Evolutionary conservation across 768 basidiomycete genomes (phyloP).

Genomic region (Dentipellis sp.): DNA sequence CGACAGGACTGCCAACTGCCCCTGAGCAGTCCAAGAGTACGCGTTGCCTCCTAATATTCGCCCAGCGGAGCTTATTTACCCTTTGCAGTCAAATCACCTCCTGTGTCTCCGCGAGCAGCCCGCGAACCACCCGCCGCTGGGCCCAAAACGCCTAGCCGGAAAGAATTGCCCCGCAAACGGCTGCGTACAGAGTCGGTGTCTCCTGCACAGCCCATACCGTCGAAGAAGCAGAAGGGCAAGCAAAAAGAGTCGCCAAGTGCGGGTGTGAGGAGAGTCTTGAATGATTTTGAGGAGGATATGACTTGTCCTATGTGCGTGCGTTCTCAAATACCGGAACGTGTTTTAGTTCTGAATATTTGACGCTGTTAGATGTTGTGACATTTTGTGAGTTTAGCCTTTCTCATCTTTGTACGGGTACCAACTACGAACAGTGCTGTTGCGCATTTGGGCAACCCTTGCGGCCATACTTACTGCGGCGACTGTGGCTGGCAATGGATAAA

Average conservation of each 20-base stretch:
- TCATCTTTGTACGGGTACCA: background rate
- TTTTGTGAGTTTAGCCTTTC: conserved; percentile 40
- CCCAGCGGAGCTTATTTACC: too few relatives aligned
- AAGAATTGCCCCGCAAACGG: background rate
- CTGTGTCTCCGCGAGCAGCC: too few relatives aligned
- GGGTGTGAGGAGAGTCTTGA: conserved; percentile 24
- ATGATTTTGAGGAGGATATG: conserved; percentile 53
- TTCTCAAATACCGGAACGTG: background rate
- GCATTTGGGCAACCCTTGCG: conserved; percentile 61
- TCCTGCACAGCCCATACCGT: background rate
- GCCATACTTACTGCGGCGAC: conserved; percentile 63
- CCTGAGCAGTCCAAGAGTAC: too few relatives aligned
- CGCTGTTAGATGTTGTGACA: conserved; percentile 52
- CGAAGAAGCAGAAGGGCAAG: conserved; percentile 36
- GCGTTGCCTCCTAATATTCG: too few relatives aligned
- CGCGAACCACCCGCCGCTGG: too few relatives aligned
- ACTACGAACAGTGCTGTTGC: conserved; percentile 39
- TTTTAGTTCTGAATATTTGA: too few relatives aligned
- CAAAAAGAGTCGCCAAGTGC: conserved; percentile 22
- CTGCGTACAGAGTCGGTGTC: conserved; percentile 3
- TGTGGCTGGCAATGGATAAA: conserved; percentile 55
- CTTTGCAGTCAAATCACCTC: too few relatives aligned
- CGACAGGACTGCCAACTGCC: too few relatives aligned
- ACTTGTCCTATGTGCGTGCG: conserved; percentile 62
- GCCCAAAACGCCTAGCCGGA: too few relatives aligned